phyloP scores from a whole-genome alignment of 305 asterid species.

The Lippia alba region DNA sequence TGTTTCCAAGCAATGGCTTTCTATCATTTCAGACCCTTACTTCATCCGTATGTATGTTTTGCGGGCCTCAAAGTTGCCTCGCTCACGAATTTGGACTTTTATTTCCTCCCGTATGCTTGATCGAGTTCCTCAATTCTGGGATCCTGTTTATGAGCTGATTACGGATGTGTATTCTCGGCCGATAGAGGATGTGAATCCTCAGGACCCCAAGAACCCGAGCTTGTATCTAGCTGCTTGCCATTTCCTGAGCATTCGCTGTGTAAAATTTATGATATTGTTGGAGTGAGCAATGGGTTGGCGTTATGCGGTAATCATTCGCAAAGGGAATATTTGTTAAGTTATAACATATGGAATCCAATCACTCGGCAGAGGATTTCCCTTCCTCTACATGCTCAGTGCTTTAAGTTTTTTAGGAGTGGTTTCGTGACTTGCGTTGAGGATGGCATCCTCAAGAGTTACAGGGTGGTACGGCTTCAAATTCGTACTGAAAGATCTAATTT shows the following conservation, averaged over 20 bases:
- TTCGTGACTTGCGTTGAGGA: neutral
- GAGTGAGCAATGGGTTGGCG: neutral
- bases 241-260: neutral
- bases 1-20: too few relatives aligned
- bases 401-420: neutral
- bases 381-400: neutral
- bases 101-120: neutral
- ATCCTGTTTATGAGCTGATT: neutral
- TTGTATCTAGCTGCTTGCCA: neutral
- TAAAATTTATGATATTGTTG: neutral
- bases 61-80: too few relatives aligned
- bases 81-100: neutral
- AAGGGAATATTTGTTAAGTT: too few relatives aligned
- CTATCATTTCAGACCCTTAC: too few relatives aligned
- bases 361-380: conserved; percentile 24
- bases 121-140: too few relatives aligned
- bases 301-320: neutral
- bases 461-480: neutral
- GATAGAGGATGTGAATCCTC: neutral
- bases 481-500: neutral
- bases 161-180: too few relatives aligned
- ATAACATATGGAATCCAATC: conserved; percentile 10
- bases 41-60: too few relatives aligned
- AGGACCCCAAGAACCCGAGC: neutral
- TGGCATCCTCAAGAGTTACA: neutral